Base-by-base conservation (phyloP, 306 rosid species). In the Cucurbita moschata region DNA sequence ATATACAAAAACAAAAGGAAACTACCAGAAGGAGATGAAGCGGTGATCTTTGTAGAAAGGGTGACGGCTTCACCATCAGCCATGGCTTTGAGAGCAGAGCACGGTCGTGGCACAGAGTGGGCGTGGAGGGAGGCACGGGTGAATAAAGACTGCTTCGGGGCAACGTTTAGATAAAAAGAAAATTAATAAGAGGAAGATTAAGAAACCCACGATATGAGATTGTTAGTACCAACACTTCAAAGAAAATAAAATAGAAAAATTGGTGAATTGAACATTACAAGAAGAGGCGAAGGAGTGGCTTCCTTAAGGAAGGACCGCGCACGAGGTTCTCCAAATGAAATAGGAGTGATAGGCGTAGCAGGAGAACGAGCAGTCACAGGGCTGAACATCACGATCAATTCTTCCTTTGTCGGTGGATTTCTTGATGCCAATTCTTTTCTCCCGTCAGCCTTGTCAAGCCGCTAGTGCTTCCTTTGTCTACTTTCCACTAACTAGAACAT, bases 21-120 rank as follows among this genome's bases (percentile, higher is more conserved):
- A 76, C 42, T 79, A 89, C 95, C 88, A 18, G 85, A 58, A 72
- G 83, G 53, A 73, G 81, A 77, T 46, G 77, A 73, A 62, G 80
- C 62, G 50, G 79, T 69, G 56, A 63, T 7, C 71, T 75, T 63
- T 12, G 88, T 63, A n/a, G 88, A 73, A 15, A 26, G 51, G 26
- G 86, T 60, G 46, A 79, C 7, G 8, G 86, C 46, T 21, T 80
- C 83, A 43, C 75, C 72, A 7, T 86, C 77, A 23, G 96, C 87
- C 96, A 93, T 88, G 62, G 90, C 88, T 80, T 73, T 85, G 81
- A 85, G 77, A 40, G 73, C 13, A 57, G 72, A 81, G 75, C 77
- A 74, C 61, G 79, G 78, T 61, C 77, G 73, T 39, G 38, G 39
- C 61, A 38, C 9, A 19, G 81, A 74, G 50, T 81, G 77, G 1